Evolutionary conservation across 352 stramenopile genomes (phyloP), one percentile per base, ranked within the genome.

Genomic region (Phytophthora brassicae): DNA sequence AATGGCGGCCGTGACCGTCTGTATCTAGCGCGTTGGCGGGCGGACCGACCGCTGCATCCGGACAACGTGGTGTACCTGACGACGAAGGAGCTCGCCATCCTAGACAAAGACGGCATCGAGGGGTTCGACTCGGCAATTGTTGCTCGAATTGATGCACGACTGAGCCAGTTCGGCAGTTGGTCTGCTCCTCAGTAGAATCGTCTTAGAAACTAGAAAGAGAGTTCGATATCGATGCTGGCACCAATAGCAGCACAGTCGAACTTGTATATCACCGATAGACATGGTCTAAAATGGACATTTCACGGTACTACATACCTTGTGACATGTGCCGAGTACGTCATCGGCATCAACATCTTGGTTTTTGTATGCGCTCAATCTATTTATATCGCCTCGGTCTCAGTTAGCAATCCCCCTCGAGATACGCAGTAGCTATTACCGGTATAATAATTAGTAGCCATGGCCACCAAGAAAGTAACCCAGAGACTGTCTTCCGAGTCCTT

Each of bases 41-140:
- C 66, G 36, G 76, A 92, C 11, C 60, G 71, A 31, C 86, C 84
- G 6, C 56, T 92, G 58, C 75, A 72, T 29, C 84, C 86, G 1
- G 88, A 95, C 70, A 97, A 97, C 62, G 64, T 94, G 17, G 86
- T 96, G 17, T 90, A 96, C 58, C 66, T 95, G 57, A 95, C 87
- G 43, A 84, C 77, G 29, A 92, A 90, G 68, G 85, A 95, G 54
- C 70, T 93, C 14, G 62, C 66, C 35, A 66, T 53, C 8, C 66
- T 90, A 57, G 84, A 93, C 64, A 75, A 78, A 48, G 59, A 77
- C 19, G 81, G 84, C 51, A 46, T 86, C 35, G 72, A 88, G n/a
- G 78, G 74, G 5, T 94, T 94, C 62, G 80, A 76, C 19, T 62
- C 67, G n/a, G 78, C 90, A 23, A 55, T 86, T 16, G 75, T 90